Evolutionary conservation across 306 rosid species (phyloP), one percentile per base, ranked within the genome.

Genomic region (Geum urbanum): DNA sequence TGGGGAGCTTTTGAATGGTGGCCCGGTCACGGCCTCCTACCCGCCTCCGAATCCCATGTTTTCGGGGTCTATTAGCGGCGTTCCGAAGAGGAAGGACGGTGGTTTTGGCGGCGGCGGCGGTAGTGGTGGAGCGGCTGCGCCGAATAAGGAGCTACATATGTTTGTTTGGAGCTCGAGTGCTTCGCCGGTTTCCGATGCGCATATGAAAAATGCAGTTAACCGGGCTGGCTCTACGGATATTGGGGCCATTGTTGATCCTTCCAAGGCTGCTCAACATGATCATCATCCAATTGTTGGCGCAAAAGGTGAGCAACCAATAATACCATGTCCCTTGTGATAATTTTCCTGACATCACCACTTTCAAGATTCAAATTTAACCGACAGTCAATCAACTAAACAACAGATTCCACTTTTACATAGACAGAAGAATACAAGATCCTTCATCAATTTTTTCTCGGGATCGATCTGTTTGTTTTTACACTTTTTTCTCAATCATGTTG

Each of bases 151-250:
- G 76, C 86, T 89, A 46, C 96, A 91, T 73, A 89, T 91, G 97
- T 89, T 86, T 84, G 97, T 91, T 67, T 91, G 96, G 96, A 91
- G 97, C 65, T 87, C 96, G 48, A 89, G 84, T 45, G 91, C 96
- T 9, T 91, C 97, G 19, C 96, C 96, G 4, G 96, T 82, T 41
- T 91, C 97, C 2, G 96, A 91, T 60, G 96, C 90, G 40, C 88
- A 88, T 81, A 65, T 90, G 39, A 86, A 67, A 72, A 92, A 85
- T 74, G 92, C 88, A 5, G 84, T 83, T 37, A 81, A 86, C 73
- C 75, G 80, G 72, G 83, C 86, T 51, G 85, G 85, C 32, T 77
- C 97, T 51, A 81, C 88, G 12, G 92, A 86, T 6, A 77, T 79
- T 78, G 82, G 69, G 0, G 78, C 75, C n/a, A n/a, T n/a, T 6